Evolutionary conservation across 179 eudicot genomes (phyloP).

Genomic region (Pouteria campechiana): DNA sequence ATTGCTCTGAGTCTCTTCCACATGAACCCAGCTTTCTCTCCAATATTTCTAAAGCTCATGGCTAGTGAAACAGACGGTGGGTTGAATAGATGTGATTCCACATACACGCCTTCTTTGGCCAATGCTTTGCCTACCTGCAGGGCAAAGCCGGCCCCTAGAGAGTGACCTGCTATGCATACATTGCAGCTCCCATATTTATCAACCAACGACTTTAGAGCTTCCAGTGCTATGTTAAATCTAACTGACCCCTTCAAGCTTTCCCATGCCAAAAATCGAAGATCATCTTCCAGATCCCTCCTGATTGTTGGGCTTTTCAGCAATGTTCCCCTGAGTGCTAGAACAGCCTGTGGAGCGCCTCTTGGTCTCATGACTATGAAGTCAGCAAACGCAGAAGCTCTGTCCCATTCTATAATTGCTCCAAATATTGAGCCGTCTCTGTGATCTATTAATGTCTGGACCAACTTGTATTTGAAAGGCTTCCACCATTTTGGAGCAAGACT

Average conservation of each 20-base stretch:
- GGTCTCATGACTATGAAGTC: conserved; percentile 76
- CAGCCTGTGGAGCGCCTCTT: conserved; percentile 77
- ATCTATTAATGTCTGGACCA: conserved; percentile 53
- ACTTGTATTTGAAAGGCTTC: conserved; percentile 87
- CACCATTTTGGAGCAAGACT: conserved; percentile 95
- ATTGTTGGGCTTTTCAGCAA: conserved; percentile 61
- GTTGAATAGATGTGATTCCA: conserved; percentile 90
- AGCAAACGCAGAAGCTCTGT: conserved; percentile 68
- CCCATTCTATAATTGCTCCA: conserved; percentile 93
- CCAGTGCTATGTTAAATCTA: conserved; percentile 51
- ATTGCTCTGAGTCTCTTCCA: conserved; percentile 67
- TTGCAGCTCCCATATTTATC: conserved; percentile 60
- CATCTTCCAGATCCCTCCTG: conserved; percentile 77
- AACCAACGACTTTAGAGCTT: conserved; percentile 46
- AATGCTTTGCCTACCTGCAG: conserved; percentile 87
- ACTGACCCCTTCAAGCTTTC: conserved; percentile 91
- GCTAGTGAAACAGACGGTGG: conserved; percentile 95
- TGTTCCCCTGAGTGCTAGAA: conserved; percentile 77
- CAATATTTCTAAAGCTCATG: conserved; percentile 54
- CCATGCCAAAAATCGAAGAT: conserved; percentile 93
- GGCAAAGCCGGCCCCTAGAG: conserved; percentile 88
- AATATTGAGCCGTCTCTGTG: conserved; percentile 82
- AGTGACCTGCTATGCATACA: conserved; percentile 77
- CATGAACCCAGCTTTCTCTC: conserved; percentile 62
- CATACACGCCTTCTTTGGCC: conserved; percentile 67